phyloP scores from a whole-genome alignment of 2,329 filamentous ascomycete species.

The Talaromyces sp. region DNA sequence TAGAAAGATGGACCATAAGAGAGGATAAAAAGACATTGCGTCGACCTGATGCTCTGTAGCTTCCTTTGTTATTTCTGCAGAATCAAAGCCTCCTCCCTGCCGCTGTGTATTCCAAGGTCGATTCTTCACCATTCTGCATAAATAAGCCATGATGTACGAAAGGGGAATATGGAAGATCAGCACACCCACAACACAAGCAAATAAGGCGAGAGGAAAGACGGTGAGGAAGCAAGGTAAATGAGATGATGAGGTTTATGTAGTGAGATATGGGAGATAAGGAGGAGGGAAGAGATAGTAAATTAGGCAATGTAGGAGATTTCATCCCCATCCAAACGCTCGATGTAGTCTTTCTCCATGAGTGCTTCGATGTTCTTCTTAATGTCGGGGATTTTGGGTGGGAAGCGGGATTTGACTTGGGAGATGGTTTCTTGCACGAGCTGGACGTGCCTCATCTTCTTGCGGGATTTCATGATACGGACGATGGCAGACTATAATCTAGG shows the following conservation, averaged over 20 bases:
- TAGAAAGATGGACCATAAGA: constrained; percentile 27
- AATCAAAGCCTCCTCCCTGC: constrained; percentile 2
- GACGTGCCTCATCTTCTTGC: constrained; percentile 97
- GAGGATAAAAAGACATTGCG: constrained; percentile 20
- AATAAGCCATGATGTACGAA: background rate
- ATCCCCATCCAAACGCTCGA: constrained; percentile 92
- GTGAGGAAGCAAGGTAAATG: constrained; percentile 9
- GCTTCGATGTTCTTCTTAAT: constrained; percentile 99
- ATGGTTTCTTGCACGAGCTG: constrained; percentile 95
- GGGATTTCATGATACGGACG: constrained; percentile 99
- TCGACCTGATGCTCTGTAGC: constrained; percentile 16
- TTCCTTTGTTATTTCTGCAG: constrained; percentile 12
- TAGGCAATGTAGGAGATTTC: constrained; percentile 93
- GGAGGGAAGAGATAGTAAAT: constrained; percentile 25
- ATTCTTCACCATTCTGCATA: background rate
- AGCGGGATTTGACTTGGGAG: constrained; percentile 88
- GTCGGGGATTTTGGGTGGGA: constrained; percentile 87
- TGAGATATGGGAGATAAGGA: constrained; percentile 6
- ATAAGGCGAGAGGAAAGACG: constrained; percentile 3
- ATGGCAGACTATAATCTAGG: constrained; percentile 75
- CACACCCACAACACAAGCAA: background rate
- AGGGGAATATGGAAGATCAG: background rate
- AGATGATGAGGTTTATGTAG: constrained; percentile 6
- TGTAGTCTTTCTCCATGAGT: constrained; percentile 96
- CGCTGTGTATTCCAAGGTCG: background rate